Percentiles rank a stretch among this genome's conserved stretches.
Conservation (phyloP, 2,329 filamentous ascomycete species). For the Penicillium digitatum region DNA sequence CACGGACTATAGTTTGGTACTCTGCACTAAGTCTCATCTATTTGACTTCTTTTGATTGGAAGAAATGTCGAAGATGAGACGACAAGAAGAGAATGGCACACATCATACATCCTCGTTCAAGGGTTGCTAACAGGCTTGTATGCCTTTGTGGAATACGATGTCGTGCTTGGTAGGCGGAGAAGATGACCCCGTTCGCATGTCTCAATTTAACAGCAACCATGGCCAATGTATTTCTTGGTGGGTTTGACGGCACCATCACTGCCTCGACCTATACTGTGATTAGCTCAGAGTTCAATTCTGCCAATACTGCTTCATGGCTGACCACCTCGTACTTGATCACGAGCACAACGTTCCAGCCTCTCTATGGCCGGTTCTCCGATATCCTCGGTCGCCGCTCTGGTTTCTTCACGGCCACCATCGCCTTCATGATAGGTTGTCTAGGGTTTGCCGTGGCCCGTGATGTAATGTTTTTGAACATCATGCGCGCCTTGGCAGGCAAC, state of each 20-base stretch:
- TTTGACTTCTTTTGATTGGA: not conserved
- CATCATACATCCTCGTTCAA: not conserved
- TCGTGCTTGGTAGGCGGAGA: conserved; percentile 17
- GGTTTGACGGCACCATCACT: conserved; percentile 47
- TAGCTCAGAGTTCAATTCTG: conserved; percentile 49
- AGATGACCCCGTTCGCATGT: conserved; percentile 7
- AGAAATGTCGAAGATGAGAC: not conserved
- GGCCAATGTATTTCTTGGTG: conserved; percentile 61
- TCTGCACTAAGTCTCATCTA: conserved; percentile 17
- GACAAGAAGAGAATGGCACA: not conserved
- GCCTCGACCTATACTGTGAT: conserved; percentile 44
- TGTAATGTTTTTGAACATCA: conserved; percentile 67
- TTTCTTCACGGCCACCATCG: conserved; percentile 59
- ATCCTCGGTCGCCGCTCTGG: conserved; percentile 58
- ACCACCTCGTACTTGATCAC: conserved; percentile 63
- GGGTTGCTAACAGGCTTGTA: not conserved
- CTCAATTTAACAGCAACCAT: conserved; percentile 50
- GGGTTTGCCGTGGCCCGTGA: conserved; percentile 66
- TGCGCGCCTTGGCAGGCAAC: conserved; percentile 66
- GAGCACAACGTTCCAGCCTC: conserved; percentile 65
- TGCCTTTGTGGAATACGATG: conserved; percentile 11
- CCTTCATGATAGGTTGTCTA: conserved; percentile 62
- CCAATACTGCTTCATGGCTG: conserved; percentile 47
- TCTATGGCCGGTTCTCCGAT: conserved; percentile 70
- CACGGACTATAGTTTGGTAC: conserved; percentile 31